Percentiles rank a stretch among this genome's conserved stretches.
Conservation (phyloP, 208 protist genomes). For the Angomonas deanei region DNA sequence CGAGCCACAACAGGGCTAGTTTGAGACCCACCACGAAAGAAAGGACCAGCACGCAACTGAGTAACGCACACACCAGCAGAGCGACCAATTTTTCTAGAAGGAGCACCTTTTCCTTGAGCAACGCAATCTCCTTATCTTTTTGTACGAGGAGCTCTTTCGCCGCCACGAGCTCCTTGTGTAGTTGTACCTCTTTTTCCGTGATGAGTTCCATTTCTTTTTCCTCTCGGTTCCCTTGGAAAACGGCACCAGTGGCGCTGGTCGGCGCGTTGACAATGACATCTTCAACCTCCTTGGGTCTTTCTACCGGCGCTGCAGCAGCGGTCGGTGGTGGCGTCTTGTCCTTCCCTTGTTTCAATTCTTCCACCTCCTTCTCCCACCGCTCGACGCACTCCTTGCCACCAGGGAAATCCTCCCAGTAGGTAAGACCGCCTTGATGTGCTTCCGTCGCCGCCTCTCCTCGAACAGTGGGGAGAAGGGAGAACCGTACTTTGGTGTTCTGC, state of each 20-base stretch:
- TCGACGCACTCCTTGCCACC: not conserved
- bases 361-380: not conserved
- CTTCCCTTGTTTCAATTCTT: not conserved
- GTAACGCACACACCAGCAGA: constrained; percentile 34
- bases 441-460: no score
- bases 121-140: constrained; percentile 54
- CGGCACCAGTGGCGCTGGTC: not conserved
- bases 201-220: constrained; percentile 1
- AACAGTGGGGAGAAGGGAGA: no score
- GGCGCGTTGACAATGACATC: not conserved
- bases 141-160: constrained; percentile 23
- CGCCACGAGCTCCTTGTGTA: constrained; percentile 23
- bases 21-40: constrained; percentile 54
- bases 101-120: constrained; percentile 56
- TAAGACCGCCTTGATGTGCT: no score
- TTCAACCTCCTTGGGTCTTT: not conserved
- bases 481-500: no score
- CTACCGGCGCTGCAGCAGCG: no score
- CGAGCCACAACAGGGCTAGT: constrained; percentile 38
- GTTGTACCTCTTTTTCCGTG: constrained; percentile 26
- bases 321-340: no score
- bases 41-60: constrained; percentile 41
- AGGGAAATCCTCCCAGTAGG: not conserved
- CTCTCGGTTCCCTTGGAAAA: not conserved
- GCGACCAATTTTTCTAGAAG: constrained; percentile 58